Conservation (phyloP, 1,284 basidiomycete species). For the Tetrapyrgos nigripes region DNA sequence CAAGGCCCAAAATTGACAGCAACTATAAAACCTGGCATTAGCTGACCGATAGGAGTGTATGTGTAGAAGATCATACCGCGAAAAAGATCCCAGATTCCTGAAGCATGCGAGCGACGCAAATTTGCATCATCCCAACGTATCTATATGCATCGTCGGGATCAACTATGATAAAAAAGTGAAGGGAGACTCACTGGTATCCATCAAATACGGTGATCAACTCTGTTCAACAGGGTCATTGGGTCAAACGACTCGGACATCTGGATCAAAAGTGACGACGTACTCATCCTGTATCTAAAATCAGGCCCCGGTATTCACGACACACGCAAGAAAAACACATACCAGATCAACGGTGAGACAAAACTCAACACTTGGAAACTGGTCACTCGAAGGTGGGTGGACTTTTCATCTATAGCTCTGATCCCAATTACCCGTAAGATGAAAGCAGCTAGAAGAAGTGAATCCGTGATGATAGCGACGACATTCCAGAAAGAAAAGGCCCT, state of each 20-base stretch:
- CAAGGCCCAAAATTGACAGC: conserved; percentile 81
- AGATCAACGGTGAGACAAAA: conserved; percentile 87
- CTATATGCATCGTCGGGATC: conserved; percentile 40
- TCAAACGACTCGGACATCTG: conserved; percentile 4
- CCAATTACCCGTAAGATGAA: conserved; percentile 79
- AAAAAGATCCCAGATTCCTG: conserved; percentile 95
- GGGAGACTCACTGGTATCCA: conserved; percentile 69
- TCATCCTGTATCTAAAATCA: conserved; percentile 64
- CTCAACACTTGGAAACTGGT: conserved; percentile 87
- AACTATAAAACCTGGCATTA: conserved; percentile 50
- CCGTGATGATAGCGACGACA: conserved; percentile 72
- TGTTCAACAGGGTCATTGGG: conserved; percentile 38
- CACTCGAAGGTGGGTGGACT: conserved; percentile 55
- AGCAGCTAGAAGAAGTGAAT: conserved; percentile 73
- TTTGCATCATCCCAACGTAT: conserved; percentile 86
- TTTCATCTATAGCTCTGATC: conserved; percentile 48
- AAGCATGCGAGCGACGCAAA: conserved; percentile 88
- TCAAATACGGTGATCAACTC: conserved; percentile 84
- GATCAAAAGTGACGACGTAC: conserved; percentile 49
- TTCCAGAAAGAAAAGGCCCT: conserved; percentile 87
- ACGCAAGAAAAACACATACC: conserved; percentile 54
- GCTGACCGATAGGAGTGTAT: conserved; percentile 1
- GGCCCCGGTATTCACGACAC: conserved; percentile 1
- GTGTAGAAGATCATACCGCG: conserved; percentile 54
- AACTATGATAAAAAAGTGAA: conserved; percentile 4